Base-by-base conservation (phyloP, 2,329 filamentous ascomycete genomes). In the Polytolypa hystricis region DNA sequence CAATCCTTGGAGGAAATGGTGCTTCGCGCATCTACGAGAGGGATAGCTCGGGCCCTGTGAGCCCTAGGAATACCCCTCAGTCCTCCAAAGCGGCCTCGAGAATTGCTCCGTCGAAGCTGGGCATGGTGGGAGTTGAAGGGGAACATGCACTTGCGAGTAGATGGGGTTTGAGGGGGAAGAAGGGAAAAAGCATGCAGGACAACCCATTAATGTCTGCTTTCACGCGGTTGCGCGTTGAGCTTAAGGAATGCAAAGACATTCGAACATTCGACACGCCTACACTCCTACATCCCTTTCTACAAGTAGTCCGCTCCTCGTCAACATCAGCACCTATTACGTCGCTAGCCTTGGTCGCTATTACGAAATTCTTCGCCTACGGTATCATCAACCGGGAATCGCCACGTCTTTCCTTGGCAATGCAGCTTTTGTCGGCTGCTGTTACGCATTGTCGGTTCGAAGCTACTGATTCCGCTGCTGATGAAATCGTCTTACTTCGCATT, bases 391-490 rank as follows among this genome's bases (percentile, higher is more conserved):
- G 77, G 38, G 72, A 79, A 31, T 95, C 86, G 16, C 89, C 87
- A n/a, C 75, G 87, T 37, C 83, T 96, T 42, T 74, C 84, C 7
- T 71, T 91, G 47, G 91, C 85, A 11, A 94, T 98, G 85, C 91
- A 96, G 60, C 78, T 87, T 4, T 70, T 98, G 18, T 93, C 89
- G 11, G 84, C 86, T 11, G 91, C 91, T 5, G 91, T 98, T 44
- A 98, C 91, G 32, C 89, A 98, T 58, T 98, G 91, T 55, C 81
- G 93, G 42, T 98, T 98, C 53, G 91, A 96, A 60, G 89, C 91
- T 17, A 95, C 85, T 56, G 91, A 98, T 56, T 85, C 85, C 12
- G 79, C 87, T 1, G 86, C 93, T 42, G 91, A 95, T 53, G 91
- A 98, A 60, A 86, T 96, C 36, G 93, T 98, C 10, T 71, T 96